Evolutionary conservation across 305 asterid species (phyloP).

Genomic region (Plantago rigida): DNA sequence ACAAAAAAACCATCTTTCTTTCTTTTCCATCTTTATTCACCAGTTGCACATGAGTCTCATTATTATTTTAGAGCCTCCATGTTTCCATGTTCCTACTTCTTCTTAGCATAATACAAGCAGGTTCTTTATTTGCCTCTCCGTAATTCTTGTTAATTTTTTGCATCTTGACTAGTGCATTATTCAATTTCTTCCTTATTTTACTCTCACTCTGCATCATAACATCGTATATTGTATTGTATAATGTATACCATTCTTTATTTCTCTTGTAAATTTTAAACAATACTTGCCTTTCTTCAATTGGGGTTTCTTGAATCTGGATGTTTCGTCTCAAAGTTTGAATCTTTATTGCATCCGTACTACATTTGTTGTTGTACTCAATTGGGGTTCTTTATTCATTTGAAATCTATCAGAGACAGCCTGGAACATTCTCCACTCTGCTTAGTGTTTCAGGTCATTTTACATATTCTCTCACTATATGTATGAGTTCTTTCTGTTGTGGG

Average conservation of each 20-base stretch:
- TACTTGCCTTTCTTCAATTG: background rate
- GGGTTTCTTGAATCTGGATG: slow-evolving; percentile 43
- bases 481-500: slow-evolving; percentile 15
- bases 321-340: slow-evolving; percentile 25
- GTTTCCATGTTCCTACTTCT: slow-evolving; percentile 42
- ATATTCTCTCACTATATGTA: background rate
- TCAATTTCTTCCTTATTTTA: background rate
- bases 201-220: slow-evolving; percentile 16
- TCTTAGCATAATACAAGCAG: slow-evolving; percentile 29
- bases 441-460: slow-evolving; percentile 3
- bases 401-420: background rate
- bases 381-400: slow-evolving; percentile 15
- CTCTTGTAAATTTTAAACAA: slow-evolving; percentile 12
- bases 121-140: slow-evolving; percentile 21
- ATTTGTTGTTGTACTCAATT: slow-evolving; percentile 19
- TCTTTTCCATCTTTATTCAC: background rate
- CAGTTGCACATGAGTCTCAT: slow-evolving; percentile 29
- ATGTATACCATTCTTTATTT: slow-evolving; percentile 1
- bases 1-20: background rate
- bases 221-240: slow-evolving; percentile 16
- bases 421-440: slow-evolving; percentile 15
- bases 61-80: slow-evolving; percentile 37
- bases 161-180: slow-evolving; percentile 28
- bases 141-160: slow-evolving; percentile 29
- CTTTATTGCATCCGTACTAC: slow-evolving; percentile 32